These are phyloP conservation scores for Simplicillium sp. DNA, from an alignment of 2,329 filamentous ascomycete species.

Conservation along the genomic window DNA sequence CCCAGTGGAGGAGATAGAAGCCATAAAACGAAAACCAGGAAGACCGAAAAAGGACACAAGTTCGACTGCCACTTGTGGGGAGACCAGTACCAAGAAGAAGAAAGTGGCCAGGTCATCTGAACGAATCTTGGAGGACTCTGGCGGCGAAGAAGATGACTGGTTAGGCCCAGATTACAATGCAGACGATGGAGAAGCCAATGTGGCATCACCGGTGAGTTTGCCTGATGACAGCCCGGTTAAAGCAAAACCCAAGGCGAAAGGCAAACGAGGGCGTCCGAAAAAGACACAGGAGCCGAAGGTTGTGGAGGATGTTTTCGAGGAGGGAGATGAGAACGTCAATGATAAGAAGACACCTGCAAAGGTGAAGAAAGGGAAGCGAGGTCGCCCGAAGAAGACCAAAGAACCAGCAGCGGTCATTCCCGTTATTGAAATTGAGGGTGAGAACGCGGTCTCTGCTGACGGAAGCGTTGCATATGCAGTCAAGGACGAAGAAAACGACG, in stretches of 20 bases:
- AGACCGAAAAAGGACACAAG: no score
- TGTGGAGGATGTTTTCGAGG: background rate
- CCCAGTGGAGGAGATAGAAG: background rate
- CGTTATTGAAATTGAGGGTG: no score
- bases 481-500: constrained; percentile 4
- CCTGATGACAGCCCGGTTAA: constrained; percentile 2
- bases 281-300: constrained; percentile 10
- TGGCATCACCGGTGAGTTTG: background rate
- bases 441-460: no score
- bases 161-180: background rate
- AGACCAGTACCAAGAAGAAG: background rate
- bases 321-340: background rate
- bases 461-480: no score
- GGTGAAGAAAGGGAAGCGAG: constrained; percentile 8
- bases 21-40: background rate
- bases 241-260: constrained; percentile 12
- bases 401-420: constrained; percentile 4
- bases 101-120: background rate
- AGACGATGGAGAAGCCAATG: background rate
- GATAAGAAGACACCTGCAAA: constrained; percentile 1
- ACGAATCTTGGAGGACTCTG: background rate
- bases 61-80: no score
- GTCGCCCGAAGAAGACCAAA: constrained; percentile 7
- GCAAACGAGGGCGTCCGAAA: constrained; percentile 21
- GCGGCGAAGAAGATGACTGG: background rate